A percentile compares a stretch with the other conserved stretches of the same genome.
phyloP scores from a whole-genome alignment of 768 basidiomycete genomes.

The Lepiota venenata region DNA sequence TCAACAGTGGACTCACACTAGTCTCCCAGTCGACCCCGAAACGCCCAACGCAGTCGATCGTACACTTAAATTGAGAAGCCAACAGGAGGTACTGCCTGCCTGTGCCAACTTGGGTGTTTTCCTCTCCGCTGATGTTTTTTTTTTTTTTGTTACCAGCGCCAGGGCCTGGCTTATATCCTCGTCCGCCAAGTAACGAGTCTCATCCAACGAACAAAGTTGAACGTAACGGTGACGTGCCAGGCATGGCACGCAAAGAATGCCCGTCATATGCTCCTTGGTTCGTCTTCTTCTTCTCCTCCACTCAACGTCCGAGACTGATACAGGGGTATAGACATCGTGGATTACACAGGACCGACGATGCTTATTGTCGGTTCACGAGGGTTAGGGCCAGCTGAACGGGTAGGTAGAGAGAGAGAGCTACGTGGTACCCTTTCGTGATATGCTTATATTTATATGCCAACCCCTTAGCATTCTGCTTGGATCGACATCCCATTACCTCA shows the following conservation, averaged over 20 bases:
- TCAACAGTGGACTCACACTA: constrained; percentile 8
- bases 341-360: constrained; percentile 85
- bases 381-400: constrained; percentile 84
- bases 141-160: too few relatives aligned
- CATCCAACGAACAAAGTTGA: constrained; percentile 85
- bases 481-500: constrained; percentile 92
- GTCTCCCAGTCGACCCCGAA: constrained; percentile 56
- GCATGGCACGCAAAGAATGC: constrained; percentile 98
- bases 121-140: neutral
- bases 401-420: constrained; percentile 28
- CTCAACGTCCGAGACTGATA: neutral
- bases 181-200: constrained; percentile 86
- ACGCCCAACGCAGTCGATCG: constrained; percentile 74
- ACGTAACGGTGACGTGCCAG: constrained; percentile 87
- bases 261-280: constrained; percentile 82
- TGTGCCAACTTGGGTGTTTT: too few relatives aligned
- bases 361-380: constrained; percentile 95
- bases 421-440: neutral
- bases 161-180: constrained; percentile 85
- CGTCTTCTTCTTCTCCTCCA: constrained; percentile 15
- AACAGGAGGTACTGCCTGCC: constrained; percentile 73
- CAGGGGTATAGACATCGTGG: constrained; percentile 63
- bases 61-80: constrained; percentile 74
- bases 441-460: constrained; percentile 1
- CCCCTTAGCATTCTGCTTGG: constrained; percentile 78